Evolutionary conservation across 2,329 filamentous ascomycete species (phyloP).

Genomic region (Berkeleyomyces basicola): DNA sequence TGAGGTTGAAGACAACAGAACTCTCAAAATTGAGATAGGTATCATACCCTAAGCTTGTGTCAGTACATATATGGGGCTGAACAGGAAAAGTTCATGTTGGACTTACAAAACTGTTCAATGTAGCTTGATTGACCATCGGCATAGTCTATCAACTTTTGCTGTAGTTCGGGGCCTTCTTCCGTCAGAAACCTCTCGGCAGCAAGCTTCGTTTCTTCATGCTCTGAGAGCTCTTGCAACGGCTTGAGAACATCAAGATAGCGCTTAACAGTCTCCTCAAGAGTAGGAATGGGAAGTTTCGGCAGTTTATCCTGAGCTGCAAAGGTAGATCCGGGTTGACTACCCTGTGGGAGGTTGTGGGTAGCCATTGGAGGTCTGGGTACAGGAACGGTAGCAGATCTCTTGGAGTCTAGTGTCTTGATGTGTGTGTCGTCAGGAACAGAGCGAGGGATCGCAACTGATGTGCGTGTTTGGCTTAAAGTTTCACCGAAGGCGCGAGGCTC

Average conservation of each 20-base stretch:
- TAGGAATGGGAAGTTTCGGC: slow-evolving; percentile 83
- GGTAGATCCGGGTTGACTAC: slow-evolving; percentile 57
- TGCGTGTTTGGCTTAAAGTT: slow-evolving; percentile 35
- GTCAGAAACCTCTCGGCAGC: slow-evolving; percentile 73
- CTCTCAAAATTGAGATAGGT: slow-evolving; percentile 98
- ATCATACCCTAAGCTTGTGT: slow-evolving; percentile 63
- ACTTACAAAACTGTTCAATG: slow-evolving; percentile 95
- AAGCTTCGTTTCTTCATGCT: slow-evolving; percentile 65
- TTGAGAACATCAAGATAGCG: slow-evolving; percentile 66
- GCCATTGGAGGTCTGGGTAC: slow-evolving; percentile 27
- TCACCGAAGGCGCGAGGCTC: slow-evolving; percentile 58
- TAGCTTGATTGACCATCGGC: slow-evolving; percentile 84
- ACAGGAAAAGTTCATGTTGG: no score
- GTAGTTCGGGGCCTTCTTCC: slow-evolving; percentile 64
- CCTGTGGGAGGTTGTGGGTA: slow-evolving; percentile 30
- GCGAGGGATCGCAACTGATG: slow-evolving; percentile 20
- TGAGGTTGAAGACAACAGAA: slow-evolving; percentile 89
- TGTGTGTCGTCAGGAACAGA: slow-evolving; percentile 22
- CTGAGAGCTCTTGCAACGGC: slow-evolving; percentile 64
- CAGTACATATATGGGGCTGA: not conserved
- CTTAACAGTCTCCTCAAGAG: slow-evolving; percentile 59
- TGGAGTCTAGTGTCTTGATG: not conserved
- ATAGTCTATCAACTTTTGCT: slow-evolving; percentile 81
- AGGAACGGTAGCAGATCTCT: not conserved
- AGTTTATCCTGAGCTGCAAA: slow-evolving; percentile 79